Percentiles rank a stretch among this genome's conserved stretches.
Conservation (phyloP, 2,329 filamentous ascomycete species). For the Cordyceps cicadae region DNA sequence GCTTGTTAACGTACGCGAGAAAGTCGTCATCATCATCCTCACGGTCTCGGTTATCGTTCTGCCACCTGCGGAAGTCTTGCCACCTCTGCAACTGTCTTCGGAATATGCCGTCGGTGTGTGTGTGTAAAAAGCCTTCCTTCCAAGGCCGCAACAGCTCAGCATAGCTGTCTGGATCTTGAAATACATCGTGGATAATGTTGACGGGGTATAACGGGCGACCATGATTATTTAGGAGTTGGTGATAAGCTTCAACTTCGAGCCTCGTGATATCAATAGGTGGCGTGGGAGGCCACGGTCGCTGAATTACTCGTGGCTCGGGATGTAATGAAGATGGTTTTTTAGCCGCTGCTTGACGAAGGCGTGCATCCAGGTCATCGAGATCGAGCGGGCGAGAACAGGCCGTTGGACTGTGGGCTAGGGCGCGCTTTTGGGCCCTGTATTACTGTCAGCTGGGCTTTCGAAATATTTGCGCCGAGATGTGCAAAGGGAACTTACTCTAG, state of each 20-base stretch:
- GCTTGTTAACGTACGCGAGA: not conserved
- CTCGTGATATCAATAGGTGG: not conserved
- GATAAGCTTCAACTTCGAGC: not conserved
- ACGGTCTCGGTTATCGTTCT: not conserved
- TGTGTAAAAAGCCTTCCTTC: not conserved
- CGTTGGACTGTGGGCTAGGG: conserved; percentile 3
- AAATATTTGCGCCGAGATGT: no score
- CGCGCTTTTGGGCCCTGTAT: not conserved
- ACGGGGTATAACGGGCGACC: conserved; percentile 13
- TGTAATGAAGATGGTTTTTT: not conserved
- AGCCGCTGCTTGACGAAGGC: conserved; percentile 12
- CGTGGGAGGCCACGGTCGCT: not conserved
- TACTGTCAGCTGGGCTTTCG: not conserved
- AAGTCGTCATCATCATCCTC: not conserved
- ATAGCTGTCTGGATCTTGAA: not conserved
- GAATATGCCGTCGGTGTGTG: not conserved
- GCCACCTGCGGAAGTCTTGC: conserved; percentile 2
- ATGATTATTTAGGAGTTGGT: conserved; percentile 7
- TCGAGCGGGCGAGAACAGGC: conserved; percentile 14
- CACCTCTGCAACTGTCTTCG: not conserved
- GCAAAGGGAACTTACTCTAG: not conserved
- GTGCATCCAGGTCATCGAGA: conserved; percentile 16
- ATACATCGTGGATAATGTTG: not conserved
- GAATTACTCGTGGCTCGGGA: not conserved
- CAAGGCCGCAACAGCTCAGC: not conserved